Percentiles rank a stretch among this genome's conserved stretches.
phyloP scores from a whole-genome alignment of 164 flowering plant species.

The Annona squamosa region DNA sequence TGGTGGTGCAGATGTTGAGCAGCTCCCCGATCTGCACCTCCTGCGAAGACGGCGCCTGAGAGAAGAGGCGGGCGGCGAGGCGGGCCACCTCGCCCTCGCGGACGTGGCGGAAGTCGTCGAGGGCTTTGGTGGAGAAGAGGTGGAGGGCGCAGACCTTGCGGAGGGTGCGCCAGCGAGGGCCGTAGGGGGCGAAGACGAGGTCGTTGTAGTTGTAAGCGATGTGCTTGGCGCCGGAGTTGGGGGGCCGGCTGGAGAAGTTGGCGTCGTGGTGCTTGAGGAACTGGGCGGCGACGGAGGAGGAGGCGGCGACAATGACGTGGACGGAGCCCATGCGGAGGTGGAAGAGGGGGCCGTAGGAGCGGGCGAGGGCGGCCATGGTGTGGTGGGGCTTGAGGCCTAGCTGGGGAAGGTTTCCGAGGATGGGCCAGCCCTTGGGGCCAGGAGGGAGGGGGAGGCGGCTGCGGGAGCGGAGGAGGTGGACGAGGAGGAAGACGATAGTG shows the following conservation, averaged over 20 bases:
- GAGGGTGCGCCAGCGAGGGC: constrained; percentile 75
- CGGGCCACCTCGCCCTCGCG: constrained; percentile 61
- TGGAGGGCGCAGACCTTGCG: constrained; percentile 70
- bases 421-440: constrained; percentile 85
- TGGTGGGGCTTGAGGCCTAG: constrained; percentile 74
- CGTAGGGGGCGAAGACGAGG: constrained; percentile 82
- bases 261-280: constrained; percentile 69
- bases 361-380: constrained; percentile 49
- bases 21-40: constrained; percentile 32
- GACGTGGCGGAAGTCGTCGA: constrained; percentile 57
- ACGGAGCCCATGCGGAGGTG: constrained; percentile 66
- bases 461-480: constrained; percentile 9
- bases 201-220: constrained; percentile 78
- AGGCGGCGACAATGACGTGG: constrained; percentile 70
- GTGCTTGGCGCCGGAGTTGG: constrained; percentile 67
- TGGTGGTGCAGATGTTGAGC: constrained; percentile 66
- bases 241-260: constrained; percentile 73
- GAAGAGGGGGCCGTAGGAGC: constrained; percentile 64
- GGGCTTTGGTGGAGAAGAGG: constrained; percentile 72
- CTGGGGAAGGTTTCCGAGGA: constrained; percentile 85
- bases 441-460: constrained; percentile 45
- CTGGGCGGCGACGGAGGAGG: constrained; percentile 59
- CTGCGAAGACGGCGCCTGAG: constrained; percentile 15
- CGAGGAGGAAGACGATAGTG: constrained; percentile 14
- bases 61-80: constrained; percentile 33